These are phyloP conservation scores for Dactylellina drechsleri DNA, from an alignment of 2,329 filamentous ascomycete species.

Conservation along the genomic window DNA sequence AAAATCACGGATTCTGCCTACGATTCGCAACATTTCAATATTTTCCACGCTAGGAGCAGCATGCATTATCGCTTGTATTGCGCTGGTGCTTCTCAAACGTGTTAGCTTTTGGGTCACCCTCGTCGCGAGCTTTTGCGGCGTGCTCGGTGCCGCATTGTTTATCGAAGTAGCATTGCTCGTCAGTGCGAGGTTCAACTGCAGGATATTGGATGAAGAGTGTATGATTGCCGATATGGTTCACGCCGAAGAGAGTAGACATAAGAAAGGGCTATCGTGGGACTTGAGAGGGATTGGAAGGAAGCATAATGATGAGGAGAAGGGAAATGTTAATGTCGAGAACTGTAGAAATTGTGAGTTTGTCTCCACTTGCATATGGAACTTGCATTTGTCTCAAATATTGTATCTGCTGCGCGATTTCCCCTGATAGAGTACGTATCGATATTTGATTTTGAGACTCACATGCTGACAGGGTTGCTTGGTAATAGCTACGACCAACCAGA, in stretches of 20 bases:
- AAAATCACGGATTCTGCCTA: conserved; percentile 44
- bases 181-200: conserved; percentile 39
- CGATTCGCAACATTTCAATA: conserved; percentile 47
- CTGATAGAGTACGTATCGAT: no score
- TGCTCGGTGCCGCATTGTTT: conserved; percentile 42
- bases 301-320: conserved; percentile 12
- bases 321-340: conserved; percentile 10
- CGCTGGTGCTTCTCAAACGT: conserved; percentile 40
- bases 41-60: conserved; percentile 39
- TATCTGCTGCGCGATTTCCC: no score
- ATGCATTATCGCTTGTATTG: conserved; percentile 45
- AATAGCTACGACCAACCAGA: conserved; percentile 38
- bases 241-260: conserved; percentile 17
- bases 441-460: conserved; percentile 10
- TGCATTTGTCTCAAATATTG: no score
- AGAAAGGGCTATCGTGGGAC: conserved; percentile 44
- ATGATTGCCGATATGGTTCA: conserved; percentile 38
- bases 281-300: conserved; percentile 40
- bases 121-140: conserved; percentile 40
- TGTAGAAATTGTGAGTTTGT: conserved; percentile 32
- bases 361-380: no score
- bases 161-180: conserved; percentile 48
- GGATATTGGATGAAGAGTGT: conserved; percentile 49
- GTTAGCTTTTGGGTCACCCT: conserved; percentile 44
- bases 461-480: conserved; percentile 32